A percentile compares a stretch with the other conserved stretches of the same genome.
These are phyloP conservation scores for Gossypium trilobum DNA, from an alignment of 441 rosid genomes.

Conservation along the genomic window DNA sequence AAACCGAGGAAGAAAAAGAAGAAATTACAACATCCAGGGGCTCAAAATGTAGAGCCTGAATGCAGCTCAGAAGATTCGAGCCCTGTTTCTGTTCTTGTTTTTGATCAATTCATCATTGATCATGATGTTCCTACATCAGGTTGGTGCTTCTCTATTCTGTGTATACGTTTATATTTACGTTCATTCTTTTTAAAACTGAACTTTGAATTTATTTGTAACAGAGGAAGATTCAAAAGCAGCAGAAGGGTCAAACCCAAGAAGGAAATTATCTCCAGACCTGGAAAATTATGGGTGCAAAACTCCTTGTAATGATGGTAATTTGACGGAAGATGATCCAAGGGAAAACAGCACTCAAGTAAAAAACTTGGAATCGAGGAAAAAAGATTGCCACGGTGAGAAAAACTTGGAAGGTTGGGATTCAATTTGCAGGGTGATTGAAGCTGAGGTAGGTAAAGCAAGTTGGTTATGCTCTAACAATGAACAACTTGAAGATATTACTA, in stretches of 20 bases:
- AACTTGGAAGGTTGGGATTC: slow-evolving; percentile 26
- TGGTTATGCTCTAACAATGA: slow-evolving; percentile 26
- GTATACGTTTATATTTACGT: neutral
- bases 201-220: slow-evolving; percentile 13
- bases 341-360: slow-evolving; percentile 15
- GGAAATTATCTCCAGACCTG: slow-evolving; percentile 33
- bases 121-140: slow-evolving; percentile 31
- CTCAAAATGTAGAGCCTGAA: slow-evolving; percentile 29
- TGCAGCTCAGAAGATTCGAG: slow-evolving; percentile 59
- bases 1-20: slow-evolving; percentile 21
- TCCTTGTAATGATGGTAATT: slow-evolving; percentile 18
- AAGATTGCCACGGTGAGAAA: neutral
- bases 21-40: slow-evolving; percentile 1
- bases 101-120: slow-evolving; percentile 34
- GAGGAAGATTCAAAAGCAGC: slow-evolving; percentile 23
- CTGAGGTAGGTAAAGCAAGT: slow-evolving; percentile 24
- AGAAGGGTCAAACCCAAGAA: slow-evolving; percentile 26
- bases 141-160: slow-evolving; percentile 16
- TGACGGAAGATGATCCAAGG: slow-evolving; percentile 16
- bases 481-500: slow-evolving; percentile 35
- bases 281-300: slow-evolving; percentile 14
- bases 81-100: slow-evolving; percentile 91
- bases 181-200: neutral
- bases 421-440: slow-evolving; percentile 29
- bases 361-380: slow-evolving; percentile 19